phyloP scores from a whole-genome alignment of 768 basidiomycete species.

The Pulveroboletus frians region DNA sequence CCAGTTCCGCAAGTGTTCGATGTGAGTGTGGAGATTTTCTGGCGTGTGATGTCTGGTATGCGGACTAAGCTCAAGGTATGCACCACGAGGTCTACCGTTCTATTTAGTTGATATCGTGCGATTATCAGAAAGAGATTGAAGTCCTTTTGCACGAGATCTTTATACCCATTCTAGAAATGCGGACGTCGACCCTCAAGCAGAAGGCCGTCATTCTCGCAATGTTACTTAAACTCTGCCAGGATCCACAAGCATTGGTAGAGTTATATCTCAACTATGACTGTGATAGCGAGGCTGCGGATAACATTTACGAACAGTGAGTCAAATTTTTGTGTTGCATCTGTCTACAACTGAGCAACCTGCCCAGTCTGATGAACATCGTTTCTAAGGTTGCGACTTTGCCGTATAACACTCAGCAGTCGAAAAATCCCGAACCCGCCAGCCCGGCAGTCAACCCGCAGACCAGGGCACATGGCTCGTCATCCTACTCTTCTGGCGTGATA shows the following conservation, averaged over 20 bases:
- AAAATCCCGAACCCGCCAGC: constrained; percentile 53
- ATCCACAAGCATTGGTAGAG: constrained; percentile 96
- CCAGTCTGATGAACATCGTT: constrained; percentile 88
- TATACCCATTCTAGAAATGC: constrained; percentile 97
- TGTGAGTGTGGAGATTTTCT: constrained; percentile 96
- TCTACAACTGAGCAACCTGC: constrained; percentile 4
- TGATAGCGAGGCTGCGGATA: constrained; percentile 89
- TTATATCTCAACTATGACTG: constrained; percentile 99
- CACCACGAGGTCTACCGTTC: neutral
- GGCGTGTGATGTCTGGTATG: constrained; percentile 91
- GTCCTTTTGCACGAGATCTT: constrained; percentile 98
- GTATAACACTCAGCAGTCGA: constrained; percentile 43
- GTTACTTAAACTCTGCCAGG: constrained; percentile 83
- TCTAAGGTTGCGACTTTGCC: constrained; percentile 79
- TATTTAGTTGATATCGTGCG: constrained; percentile 5
- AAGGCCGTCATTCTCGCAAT: constrained; percentile 90
- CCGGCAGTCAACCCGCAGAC: constrained; percentile 50
- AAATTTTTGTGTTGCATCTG: neutral
- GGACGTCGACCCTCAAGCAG: constrained; percentile 90
- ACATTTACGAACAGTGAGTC: constrained; percentile 91
- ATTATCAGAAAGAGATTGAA: constrained; percentile 91
- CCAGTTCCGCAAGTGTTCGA: constrained; percentile 97
- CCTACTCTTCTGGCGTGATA: constrained; percentile 62
- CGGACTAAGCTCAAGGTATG: constrained; percentile 90
- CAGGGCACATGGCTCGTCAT: constrained; percentile 32